These are phyloP conservation scores for Suillus tomentosus DNA, from an alignment of 768 basidiomycete genomes.

Conservation along the genomic window DNA sequence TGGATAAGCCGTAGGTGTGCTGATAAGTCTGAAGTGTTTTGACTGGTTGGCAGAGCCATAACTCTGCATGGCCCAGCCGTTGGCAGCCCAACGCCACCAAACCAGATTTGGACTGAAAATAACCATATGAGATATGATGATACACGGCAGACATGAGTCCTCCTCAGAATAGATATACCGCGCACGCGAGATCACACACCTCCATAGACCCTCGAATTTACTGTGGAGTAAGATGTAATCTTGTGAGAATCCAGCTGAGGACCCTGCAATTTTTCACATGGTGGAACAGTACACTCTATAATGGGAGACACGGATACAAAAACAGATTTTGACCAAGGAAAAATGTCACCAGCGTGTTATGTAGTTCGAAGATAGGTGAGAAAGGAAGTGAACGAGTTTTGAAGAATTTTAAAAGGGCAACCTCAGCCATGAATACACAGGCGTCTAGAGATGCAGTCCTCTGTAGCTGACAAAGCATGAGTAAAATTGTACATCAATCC, in stretches of 20 bases:
- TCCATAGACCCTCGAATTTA: conserved; percentile 39
- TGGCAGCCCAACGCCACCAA: conserved; percentile 52
- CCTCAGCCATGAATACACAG: neutral
- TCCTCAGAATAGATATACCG: conserved; percentile 42
- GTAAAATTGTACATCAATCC: neutral
- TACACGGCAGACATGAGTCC: conserved; percentile 55
- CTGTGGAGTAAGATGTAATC: neutral
- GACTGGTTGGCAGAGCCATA: no score
- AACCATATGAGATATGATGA: conserved; percentile 7
- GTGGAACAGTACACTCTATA: neutral
- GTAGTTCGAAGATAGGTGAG: neutral
- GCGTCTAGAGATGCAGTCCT: neutral
- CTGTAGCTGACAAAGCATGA: neutral
- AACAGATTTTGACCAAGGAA: neutral
- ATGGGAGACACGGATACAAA: no score
- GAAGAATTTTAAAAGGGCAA: neutral
- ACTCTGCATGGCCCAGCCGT: no score
- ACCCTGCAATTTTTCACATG: neutral
- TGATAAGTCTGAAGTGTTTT: no score
- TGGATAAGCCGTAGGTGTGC: no score
- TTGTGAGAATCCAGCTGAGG: neutral
- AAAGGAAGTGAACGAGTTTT: neutral
- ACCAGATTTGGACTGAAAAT: conserved; percentile 45
- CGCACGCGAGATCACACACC: conserved; percentile 55
- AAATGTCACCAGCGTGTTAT: neutral